phyloP scores from a whole-genome alignment of 306 rosid genomes.

The Trifolium repens region DNA sequence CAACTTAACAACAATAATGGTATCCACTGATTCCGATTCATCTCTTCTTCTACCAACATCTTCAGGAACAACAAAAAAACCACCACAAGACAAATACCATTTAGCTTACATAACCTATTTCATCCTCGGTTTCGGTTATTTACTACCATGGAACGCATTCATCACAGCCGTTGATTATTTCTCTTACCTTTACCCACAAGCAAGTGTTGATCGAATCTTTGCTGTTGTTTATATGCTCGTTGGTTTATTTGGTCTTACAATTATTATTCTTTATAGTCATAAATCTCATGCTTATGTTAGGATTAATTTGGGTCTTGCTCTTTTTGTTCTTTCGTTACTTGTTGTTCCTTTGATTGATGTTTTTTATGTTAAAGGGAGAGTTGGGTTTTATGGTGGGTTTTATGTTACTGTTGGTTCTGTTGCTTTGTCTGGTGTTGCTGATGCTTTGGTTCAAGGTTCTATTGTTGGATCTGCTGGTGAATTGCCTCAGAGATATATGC shows the following conservation, averaged over 20 bases:
- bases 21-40: slow-evolving; percentile 11
- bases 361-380: slow-evolving; percentile 66
- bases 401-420: slow-evolving; percentile 62
- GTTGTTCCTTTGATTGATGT: slow-evolving; percentile 68
- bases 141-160: slow-evolving; percentile 90
- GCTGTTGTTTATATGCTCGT: slow-evolving; percentile 72
- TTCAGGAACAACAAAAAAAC: not conserved
- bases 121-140: slow-evolving; percentile 69
- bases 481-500: slow-evolving; percentile 84
- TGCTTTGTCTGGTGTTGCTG: slow-evolving; percentile 66
- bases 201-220: slow-evolving; percentile 81
- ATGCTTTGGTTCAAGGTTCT: slow-evolving; percentile 79
- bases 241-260: slow-evolving; percentile 55
- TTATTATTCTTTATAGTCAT: slow-evolving; percentile 66
- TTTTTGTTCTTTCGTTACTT: slow-evolving; percentile 62
- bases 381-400: slow-evolving; percentile 72
- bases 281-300: slow-evolving; percentile 61
- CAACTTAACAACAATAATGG: not conserved
- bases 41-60: not conserved
- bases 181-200: slow-evolving; percentile 77
- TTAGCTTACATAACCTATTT: slow-evolving; percentile 77
- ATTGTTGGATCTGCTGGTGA: slow-evolving; percentile 84
- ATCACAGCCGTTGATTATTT: slow-evolving; percentile 91
- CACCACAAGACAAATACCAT: slow-evolving; percentile 64
- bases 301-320: slow-evolving; percentile 67